These are phyloP conservation scores for Starmerella vitae DNA, from an alignment of 805 yeast species.

Conservation along the genomic window DNA sequence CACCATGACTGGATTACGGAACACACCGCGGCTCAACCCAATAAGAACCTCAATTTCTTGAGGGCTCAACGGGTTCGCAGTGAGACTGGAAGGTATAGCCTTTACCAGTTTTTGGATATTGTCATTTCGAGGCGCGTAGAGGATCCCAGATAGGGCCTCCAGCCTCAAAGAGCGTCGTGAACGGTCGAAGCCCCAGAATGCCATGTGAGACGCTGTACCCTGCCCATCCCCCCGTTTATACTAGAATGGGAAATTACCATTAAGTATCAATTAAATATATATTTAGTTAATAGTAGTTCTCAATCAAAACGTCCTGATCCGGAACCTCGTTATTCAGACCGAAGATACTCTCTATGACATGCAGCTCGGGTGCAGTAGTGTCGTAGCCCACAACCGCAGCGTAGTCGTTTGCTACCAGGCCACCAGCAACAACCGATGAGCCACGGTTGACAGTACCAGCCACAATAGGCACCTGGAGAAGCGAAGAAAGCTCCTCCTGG, in stretches of 20 bases:
- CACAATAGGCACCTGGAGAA: slow-evolving; percentile 91
- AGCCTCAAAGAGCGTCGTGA: slow-evolving; percentile 14
- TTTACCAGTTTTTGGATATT: slow-evolving; percentile 15
- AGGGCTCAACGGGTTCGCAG: slow-evolving; percentile 11
- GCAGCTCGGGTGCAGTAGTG: slow-evolving; percentile 96
- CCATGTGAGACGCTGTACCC: slow-evolving; percentile 10
- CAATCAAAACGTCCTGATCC: slow-evolving; percentile 30
- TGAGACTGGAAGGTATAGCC: slow-evolving; percentile 7
- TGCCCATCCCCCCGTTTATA: too few relatives aligned
- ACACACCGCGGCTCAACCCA: slow-evolving; percentile 36
- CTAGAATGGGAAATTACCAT: neutral
- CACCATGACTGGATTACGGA: neutral
- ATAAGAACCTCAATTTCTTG: slow-evolving; percentile 40
- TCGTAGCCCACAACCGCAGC: slow-evolving; percentile 92
- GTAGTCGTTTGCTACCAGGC: slow-evolving; percentile 98
- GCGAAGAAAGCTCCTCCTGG: slow-evolving; percentile 92
- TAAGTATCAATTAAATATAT: too few relatives aligned
- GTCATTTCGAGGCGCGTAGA: slow-evolving; percentile 14
- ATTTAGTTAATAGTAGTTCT: slow-evolving; percentile 30
- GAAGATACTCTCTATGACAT: slow-evolving; percentile 93
- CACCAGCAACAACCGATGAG: slow-evolving; percentile 94
- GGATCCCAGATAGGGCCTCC: slow-evolving; percentile 18
- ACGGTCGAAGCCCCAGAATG: slow-evolving; percentile 18
- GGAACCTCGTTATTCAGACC: slow-evolving; percentile 29
- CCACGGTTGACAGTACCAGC: slow-evolving; percentile 99